Base-by-base conservation (phyloP, 768 basidiomycete genomes). In the Tulasnella sp. region DNA sequence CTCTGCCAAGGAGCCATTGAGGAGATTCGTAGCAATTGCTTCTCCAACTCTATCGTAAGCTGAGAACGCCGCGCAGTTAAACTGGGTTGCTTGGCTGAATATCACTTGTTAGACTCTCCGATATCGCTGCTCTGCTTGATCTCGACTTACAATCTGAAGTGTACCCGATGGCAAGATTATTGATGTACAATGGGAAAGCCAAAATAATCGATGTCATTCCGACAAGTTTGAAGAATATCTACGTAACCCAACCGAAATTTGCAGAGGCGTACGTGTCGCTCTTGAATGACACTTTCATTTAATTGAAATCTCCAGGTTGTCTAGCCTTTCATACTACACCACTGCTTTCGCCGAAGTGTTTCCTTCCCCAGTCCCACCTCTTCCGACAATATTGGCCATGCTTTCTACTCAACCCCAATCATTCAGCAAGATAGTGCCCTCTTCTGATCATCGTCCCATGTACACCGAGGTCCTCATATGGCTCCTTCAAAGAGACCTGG, bases 141-240 rank as follows among this genome's bases (percentile, higher is more conserved):
- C 92, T 92, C 87, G 89, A 94, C 75, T 81, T 93, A 7, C 88
- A 93, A 75, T 82, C 86, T 0, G 92, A 96, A 76, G 85, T 96
- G 0, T 92, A 91, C 77, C 92, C 94, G 0, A 87, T 91, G n/a
- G 95, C 96, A 9, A 87, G 93, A 19, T 94, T 94, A 86, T 84
- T 99, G 36, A 91, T 98, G 36, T 89, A 92, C 73, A 94, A 95
- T 80, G 86, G 92, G 69, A 86, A 92, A 77, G 96, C 94, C 5
- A 93, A 93, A 76, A 83, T 98, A 34, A 89, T 97, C 52, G 95
- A 98, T 74, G 86, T 88, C 19, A 87, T 98, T 37, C 91, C 94
- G 76, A 81, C 80, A 3, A 86, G 89, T 62, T 79, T 98, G 59
- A 90, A 91, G 79, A 95, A 92, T 0, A 85, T 93, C 0, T 97